Base-by-base conservation (phyloP, 139 green algal species). In the Penium margaritaceum region DNA sequence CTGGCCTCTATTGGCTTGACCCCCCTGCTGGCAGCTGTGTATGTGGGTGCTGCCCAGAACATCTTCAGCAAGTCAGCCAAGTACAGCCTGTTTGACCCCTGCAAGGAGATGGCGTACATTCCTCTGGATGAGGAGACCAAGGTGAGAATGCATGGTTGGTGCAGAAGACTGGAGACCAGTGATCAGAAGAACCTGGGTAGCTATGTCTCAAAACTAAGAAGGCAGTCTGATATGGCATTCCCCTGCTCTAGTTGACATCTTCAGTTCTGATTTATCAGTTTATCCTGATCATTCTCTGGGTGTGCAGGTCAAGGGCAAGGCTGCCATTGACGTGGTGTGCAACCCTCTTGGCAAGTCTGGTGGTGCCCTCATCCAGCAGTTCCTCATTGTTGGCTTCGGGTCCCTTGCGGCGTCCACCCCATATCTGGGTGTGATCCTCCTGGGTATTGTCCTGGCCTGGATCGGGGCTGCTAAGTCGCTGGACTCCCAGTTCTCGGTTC, bases 251-350 rank as follows among this genome's bases (percentile, higher is more conserved):
- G n/a, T n/a, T n/a, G n/a, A n/a, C n/a, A n/a, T n/a, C n/a, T n/a
- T n/a, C n/a, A n/a, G n/a, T n/a, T n/a, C n/a, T n/a, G n/a, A n/a
- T n/a, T n/a, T n/a, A n/a, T n/a, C n/a, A n/a, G n/a, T n/a, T n/a
- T n/a, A n/a, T n/a, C n/a, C n/a, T n/a, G n/a, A n/a, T n/a, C n/a
- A n/a, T n/a, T n/a, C n/a, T n/a, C n/a, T n/a, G n/a, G n/a, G n/a
- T n/a, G n/a, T n/a, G n/a, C n/a, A n/a, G n/a, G n/a, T n/a, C n/a
- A 98, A 98, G 91, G 94, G 94, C 81, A 98, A 98, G 90, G 94
- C 94, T 67, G 94, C 94, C 70, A 97, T 98, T 75, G 94, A 98
- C 68, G 94, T 98, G 44, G 94, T 98, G 70, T 97, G 94, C 91
- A 98, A 98, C 87, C 94, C 94, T 9, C 89, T 98, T 57, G 94